Evolutionary conservation across 2,329 filamentous ascomycete genomes (phyloP), one percentile per base, ranked within the genome.

Genomic region (Fusarium ambrosium): DNA sequence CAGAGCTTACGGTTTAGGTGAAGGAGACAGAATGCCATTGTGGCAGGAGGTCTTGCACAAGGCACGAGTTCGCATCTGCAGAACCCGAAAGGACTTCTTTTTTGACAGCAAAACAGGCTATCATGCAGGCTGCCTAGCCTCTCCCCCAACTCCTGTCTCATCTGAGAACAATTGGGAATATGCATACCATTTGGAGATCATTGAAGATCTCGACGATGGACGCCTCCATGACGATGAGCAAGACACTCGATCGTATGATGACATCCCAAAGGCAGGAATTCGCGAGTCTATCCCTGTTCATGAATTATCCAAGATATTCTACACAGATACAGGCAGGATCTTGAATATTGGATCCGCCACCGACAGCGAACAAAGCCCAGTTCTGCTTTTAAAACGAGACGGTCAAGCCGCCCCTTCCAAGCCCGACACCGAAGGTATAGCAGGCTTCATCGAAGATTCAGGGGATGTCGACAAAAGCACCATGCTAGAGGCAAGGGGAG

Each of bases 31-130:
- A 86, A 89, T 87, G 74, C 87, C 95, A 0, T 93, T 95, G 1
- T 98, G 97, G 97, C 97, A 98, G 81, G 96, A 99, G 81, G 95
- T 97, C 45, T 92, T 98, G 70, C 95, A 98, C 85, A 99, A 98
- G 82, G 94, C 95, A 20, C 90, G 92, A 43, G 91, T 98, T 14
- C 94, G 95, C 68, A 86, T 99, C 13, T 89, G 93, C 77, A 89
- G 95, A 58, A 89, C 94, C 1, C 77, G 93, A 92, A 58, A 43
- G 18, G 68, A 73, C 32, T 70, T 70, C 37, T 64, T 69, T 20
- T 79, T 79, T 55, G 75, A 79, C 64, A 73, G 67, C 29, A 71
- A 56, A 27, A 39, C 51, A 53, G 77, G 77, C 6, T 79, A 70
- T 45, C 66, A 61, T 27, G 60, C 69, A 48, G 53, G n/a, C 22